A percentile compares a stretch with the other conserved stretches of the same genome.
Conservation (phyloP, 2,329 filamentous ascomycete species). For the Cercospora sp. region DNA sequence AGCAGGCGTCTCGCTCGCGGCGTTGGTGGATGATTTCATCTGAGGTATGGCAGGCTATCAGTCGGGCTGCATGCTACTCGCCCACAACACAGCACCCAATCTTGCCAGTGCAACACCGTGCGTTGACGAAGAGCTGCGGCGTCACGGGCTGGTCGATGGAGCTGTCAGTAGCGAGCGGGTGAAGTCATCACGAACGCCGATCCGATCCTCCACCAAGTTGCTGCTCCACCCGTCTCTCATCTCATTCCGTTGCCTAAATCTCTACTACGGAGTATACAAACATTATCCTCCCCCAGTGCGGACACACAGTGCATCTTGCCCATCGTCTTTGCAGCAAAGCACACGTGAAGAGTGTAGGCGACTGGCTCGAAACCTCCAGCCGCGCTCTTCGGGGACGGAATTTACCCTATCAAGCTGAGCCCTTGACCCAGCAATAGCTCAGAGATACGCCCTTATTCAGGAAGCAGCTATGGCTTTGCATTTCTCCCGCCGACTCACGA, state of each 20-base stretch:
- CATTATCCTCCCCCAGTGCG: neutral
- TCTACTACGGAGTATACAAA: neutral
- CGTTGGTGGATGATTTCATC: conserved; percentile 28
- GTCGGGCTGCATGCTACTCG: conserved; percentile 2
- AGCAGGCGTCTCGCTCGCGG: conserved; percentile 24
- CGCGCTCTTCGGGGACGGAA: neutral
- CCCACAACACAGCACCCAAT: neutral
- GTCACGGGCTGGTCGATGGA: neutral
- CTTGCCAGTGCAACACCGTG: neutral
- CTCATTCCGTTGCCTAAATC: neutral
- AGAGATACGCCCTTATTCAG: neutral
- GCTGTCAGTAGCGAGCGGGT: conserved; percentile 4
- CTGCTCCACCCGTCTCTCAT: neutral
- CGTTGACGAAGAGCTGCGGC: neutral
- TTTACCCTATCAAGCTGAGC: neutral
- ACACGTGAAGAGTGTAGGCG: neutral
- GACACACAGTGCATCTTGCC: neutral
- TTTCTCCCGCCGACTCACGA: neutral
- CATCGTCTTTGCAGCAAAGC: neutral
- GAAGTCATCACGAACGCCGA: conserved; percentile 8
- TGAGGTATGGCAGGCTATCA: conserved; percentile 14
- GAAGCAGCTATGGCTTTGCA: neutral
- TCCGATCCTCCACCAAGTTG: neutral
- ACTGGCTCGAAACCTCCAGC: neutral
- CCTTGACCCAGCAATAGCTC: neutral